A percentile compares a stretch with the other conserved stretches of the same genome.
Evolutionary conservation across 1,139 yeast species (phyloP).

Genomic region (Blastobotrys proliferans): DNA sequence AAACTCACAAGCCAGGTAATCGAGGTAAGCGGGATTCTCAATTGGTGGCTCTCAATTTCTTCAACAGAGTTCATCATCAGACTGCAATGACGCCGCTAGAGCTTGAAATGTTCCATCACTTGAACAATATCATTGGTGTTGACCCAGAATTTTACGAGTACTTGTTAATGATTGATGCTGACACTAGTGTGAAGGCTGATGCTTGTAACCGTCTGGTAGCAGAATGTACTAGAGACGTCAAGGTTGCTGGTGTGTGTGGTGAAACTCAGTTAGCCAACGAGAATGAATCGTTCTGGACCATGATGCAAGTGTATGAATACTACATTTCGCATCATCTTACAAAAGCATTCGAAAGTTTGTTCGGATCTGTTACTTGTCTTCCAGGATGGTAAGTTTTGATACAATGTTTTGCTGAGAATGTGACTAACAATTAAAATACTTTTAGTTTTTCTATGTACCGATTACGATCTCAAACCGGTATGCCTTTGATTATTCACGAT

Average conservation of each 20-base stretch:
- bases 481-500: slow-evolving; percentile 62
- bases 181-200: slow-evolving; percentile 32
- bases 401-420: background rate
- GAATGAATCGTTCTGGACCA: slow-evolving; percentile 33
- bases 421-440: slow-evolving; percentile 1
- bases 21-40: slow-evolving; percentile 38
- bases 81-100: slow-evolving; percentile 35
- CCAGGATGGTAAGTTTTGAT: slow-evolving; percentile 32
- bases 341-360: slow-evolving; percentile 36
- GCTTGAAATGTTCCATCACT: slow-evolving; percentile 31
- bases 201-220: slow-evolving; percentile 33
- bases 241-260: slow-evolving; percentile 36
- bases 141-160: slow-evolving; percentile 33
- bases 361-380: slow-evolving; percentile 37
- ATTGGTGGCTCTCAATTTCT: slow-evolving; percentile 33
- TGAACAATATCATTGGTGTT: slow-evolving; percentile 30
- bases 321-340: slow-evolving; percentile 37
- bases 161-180: slow-evolving; percentile 38
- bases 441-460: slow-evolving; percentile 35
- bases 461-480: slow-evolving; percentile 47
- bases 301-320: slow-evolving; percentile 38
- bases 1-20: slow-evolving; percentile 33
- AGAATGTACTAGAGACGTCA: slow-evolving; percentile 29
- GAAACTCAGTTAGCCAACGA: slow-evolving; percentile 35
- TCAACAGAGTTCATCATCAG: slow-evolving; percentile 36